Percentiles rank a stretch among this genome's conserved stretches.
phyloP scores from a whole-genome alignment of 2,329 filamentous ascomycete genomes.

The Apiospora kogelbergensis region DNA sequence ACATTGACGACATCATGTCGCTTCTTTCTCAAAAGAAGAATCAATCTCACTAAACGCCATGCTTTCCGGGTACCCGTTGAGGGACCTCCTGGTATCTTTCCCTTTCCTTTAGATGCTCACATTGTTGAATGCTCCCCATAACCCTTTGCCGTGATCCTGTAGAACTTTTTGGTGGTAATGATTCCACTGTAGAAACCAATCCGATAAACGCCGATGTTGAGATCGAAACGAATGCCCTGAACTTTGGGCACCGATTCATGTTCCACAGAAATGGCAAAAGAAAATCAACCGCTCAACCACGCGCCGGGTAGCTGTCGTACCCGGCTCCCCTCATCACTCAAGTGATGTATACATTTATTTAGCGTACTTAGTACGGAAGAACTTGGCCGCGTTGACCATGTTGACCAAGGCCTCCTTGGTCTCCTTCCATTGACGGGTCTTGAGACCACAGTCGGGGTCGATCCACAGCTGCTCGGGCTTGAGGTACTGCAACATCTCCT shows the following conservation, averaged over 20 bases:
- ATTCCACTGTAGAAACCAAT: conserved; percentile 29
- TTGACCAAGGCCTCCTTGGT: conserved; percentile 94
- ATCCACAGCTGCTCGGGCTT: conserved; percentile 99
- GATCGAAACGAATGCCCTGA: conserved; percentile 45
- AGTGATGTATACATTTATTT: conserved; percentile 44
- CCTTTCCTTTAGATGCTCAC: conserved; percentile 31
- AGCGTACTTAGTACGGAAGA: conserved; percentile 86
- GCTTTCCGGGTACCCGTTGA: conserved; percentile 34
- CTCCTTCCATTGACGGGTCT: conserved; percentile 98
- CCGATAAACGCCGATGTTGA: conserved; percentile 58
- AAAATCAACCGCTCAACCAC: conserved; percentile 14
- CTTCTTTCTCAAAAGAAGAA: conserved; percentile 7
- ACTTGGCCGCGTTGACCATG: conserved; percentile 98
- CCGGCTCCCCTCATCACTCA: conserved; percentile 1
- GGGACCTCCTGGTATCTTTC: conserved; percentile 35
- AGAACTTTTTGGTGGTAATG: conserved; percentile 32
- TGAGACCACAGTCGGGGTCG: conserved; percentile 98
- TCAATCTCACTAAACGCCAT: conserved; percentile 29
- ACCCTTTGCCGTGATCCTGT: conserved; percentile 27
- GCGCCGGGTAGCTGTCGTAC: not conserved
- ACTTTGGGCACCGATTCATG: conserved; percentile 34
- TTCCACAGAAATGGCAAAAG: conserved; percentile 27
- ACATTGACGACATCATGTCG: conserved; percentile 4
- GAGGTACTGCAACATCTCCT: conserved; percentile 97
- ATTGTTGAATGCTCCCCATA: conserved; percentile 34